phyloP scores from a whole-genome alignment of 2,329 filamentous ascomycete species.

The Phaeosphaeriaceae sp. region DNA sequence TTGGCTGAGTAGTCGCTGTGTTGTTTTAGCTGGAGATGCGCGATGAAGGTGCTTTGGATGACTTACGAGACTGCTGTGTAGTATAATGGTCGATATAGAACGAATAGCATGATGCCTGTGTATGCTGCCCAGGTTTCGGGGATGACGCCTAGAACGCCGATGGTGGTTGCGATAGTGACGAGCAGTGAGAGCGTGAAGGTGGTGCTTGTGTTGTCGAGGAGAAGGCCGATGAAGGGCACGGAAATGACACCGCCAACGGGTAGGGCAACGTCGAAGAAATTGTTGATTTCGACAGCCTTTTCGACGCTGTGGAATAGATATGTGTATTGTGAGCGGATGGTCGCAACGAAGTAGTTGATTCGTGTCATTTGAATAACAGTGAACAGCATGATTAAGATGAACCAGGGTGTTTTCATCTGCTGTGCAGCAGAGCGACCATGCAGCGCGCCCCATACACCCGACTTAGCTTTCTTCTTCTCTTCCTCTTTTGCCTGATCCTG shows the following conservation, averaged over 20 bases:
- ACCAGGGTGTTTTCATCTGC: conserved; percentile 84
- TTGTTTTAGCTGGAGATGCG: conserved; percentile 7
- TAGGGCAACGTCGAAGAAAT: conserved; percentile 84
- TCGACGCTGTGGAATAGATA: conserved; percentile 70
- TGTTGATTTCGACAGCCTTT: conserved; percentile 73
- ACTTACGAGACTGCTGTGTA: conserved; percentile 81
- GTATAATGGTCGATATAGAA: conserved; percentile 85
- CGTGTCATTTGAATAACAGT: conserved; percentile 70
- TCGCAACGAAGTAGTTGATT: conserved; percentile 95
- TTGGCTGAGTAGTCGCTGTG: conserved; percentile 80
- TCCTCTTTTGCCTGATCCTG: conserved; percentile 69
- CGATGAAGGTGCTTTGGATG: background rate
- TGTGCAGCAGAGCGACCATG: conserved; percentile 73
- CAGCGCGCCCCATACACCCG: conserved; percentile 86
- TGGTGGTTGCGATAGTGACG: conserved; percentile 72
- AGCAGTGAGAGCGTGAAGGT: conserved; percentile 72
- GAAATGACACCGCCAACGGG: conserved; percentile 83
- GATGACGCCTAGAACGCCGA: conserved; percentile 78
- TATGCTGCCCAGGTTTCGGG: conserved; percentile 76
- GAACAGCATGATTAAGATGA: conserved; percentile 81
- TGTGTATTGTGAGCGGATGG: conserved; percentile 81
- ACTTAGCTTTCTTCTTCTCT: conserved; percentile 71
- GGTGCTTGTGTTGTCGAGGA: conserved; percentile 80
- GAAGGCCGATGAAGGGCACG: conserved; percentile 81
- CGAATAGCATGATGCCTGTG: conserved; percentile 77